Evolutionary conservation across 805 yeast genomes (phyloP), one percentile per base, ranked within the genome.

Genomic region (Komagataella phaffii): DNA sequence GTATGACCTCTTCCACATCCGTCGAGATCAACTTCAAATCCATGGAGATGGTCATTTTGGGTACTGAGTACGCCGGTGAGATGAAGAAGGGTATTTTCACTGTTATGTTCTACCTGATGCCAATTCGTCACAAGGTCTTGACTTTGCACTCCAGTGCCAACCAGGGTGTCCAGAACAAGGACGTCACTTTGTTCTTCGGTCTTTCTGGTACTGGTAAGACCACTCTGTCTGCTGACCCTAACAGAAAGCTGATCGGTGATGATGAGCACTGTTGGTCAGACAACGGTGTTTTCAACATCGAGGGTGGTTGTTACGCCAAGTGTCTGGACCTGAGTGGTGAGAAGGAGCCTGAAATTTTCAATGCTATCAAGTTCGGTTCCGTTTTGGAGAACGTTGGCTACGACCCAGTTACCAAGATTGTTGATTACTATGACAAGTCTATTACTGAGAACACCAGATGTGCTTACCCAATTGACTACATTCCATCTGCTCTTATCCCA

Each of bases 181-280:
- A 91, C 64, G 96, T 91, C 53, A 88, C 98, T 23, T 77, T 91
- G 63, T 91, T 91, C 81, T 91, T 91, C 64, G 99, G 99, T 63
- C 76, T 91, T 56, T 87, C 96, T 48, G 99, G 99, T 69, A 91
- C 99, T 48, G 99, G 99, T 70, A 91, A 91, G 76, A 91, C 99
- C 59, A 91, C 99, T 17, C 75, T 91, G 61, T 86, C 96, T 60
- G 98, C 98, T 52, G 98, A 91, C 67, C 96, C 96, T 54, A 76
- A 88, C 72, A 85, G 99, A 71, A 72, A 79, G 67, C 80, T 91
- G 68, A 91, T 91, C 66, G 99, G 99, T 69, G 99, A 91, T 69
- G 99, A 91, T 68, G 99, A 91, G 75, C 99, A 91, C 76, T 91
- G 98, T 76, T 91, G 99, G 99, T 87, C 97, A 17, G 95, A 91